A percentile compares a stretch with the other conserved stretches of the same genome.
Evolutionary conservation across 208 protist species (phyloP).

Genomic region (Wallacemonas sp.): DNA sequence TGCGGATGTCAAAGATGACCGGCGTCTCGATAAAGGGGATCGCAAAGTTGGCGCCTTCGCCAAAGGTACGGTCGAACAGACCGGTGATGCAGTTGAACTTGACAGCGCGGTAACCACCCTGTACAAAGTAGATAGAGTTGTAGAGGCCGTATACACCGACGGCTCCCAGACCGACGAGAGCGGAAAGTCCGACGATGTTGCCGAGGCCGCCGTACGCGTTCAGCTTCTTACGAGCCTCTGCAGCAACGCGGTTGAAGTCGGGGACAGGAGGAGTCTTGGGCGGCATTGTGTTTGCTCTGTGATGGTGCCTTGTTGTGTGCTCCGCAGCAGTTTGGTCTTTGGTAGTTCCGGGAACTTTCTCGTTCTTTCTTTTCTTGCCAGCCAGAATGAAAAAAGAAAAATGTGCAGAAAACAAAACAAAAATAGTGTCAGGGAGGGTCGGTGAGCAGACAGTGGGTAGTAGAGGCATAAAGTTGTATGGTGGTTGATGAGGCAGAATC

Average conservation of each 20-base stretch:
- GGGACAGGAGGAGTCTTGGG: slow-evolving; percentile 70
- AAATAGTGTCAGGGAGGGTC: too few relatives aligned
- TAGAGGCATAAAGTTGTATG: too few relatives aligned
- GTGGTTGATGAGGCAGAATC: too few relatives aligned
- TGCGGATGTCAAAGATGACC: slow-evolving; percentile 97
- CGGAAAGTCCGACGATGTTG: slow-evolving; percentile 63
- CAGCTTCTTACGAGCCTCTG: slow-evolving; percentile 60
- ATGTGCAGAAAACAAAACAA: too few relatives aligned
- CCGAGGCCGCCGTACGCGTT: slow-evolving; percentile 67
- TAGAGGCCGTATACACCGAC: slow-evolving; percentile 67
- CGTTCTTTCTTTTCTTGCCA: too few relatives aligned
- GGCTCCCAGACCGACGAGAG: slow-evolving; percentile 52
- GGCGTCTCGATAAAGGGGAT: slow-evolving; percentile 97
- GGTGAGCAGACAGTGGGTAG: too few relatives aligned
- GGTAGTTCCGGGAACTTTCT: too few relatives aligned
- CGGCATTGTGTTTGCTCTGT: slow-evolving; percentile 39
- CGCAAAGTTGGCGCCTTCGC: slow-evolving; percentile 95
- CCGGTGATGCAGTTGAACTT: slow-evolving; percentile 98
- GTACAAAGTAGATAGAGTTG: slow-evolving; percentile 95
- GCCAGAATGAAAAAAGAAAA: too few relatives aligned
- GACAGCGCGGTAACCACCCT: slow-evolving; percentile 96
- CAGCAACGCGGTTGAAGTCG: slow-evolving; percentile 76
- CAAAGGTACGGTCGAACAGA: slow-evolving; percentile 92
- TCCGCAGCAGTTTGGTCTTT: too few relatives aligned
- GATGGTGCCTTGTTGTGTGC: too few relatives aligned